These are phyloP conservation scores for Lophiostoma macrostomum DNA, from an alignment of 495 filamentous ascomycete genomes.

Conservation along the genomic window DNA sequence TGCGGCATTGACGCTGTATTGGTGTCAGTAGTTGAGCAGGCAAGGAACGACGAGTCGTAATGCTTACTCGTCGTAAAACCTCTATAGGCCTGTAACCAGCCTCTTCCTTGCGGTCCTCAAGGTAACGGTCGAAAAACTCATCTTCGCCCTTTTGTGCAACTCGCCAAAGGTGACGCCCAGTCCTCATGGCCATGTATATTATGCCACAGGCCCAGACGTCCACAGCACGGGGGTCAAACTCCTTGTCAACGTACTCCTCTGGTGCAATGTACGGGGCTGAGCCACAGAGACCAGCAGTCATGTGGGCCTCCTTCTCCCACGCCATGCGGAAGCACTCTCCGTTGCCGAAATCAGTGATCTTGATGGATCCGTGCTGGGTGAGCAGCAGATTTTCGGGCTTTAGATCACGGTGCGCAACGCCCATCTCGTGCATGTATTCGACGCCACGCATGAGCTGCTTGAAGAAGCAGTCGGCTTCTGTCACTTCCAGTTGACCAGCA, in stretches of 20 bases:
- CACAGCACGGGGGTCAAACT: constrained; percentile 95
- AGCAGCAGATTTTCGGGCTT: constrained; percentile 97
- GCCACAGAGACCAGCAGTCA: constrained; percentile 95
- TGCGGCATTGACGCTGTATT: constrained; percentile 84
- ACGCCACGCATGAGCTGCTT: constrained; percentile 99
- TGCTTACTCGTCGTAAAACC: constrained; percentile 85
- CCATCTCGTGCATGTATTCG: constrained; percentile 99
- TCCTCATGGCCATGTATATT: constrained; percentile 99
- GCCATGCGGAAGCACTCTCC: constrained; percentile 99
- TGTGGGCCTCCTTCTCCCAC: constrained; percentile 96
- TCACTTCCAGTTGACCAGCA: constrained; percentile 87
- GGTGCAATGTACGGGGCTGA: constrained; percentile 97
- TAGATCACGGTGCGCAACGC: constrained; percentile 92
- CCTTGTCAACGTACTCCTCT: constrained; percentile 89
- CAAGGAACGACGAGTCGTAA: background rate
- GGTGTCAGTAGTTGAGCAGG: constrained; percentile 41
- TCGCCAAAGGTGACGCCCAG: constrained; percentile 93
- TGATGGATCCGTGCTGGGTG: constrained; percentile 89
- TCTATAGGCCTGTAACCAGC: constrained; percentile 96
- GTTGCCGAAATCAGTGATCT: constrained; percentile 99
- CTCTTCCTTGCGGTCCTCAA: constrained; percentile 87
- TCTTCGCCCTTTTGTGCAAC: constrained; percentile 93
- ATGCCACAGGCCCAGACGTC: constrained; percentile 98
- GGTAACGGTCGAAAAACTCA: constrained; percentile 91
- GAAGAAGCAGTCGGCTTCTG: constrained; percentile 97